These are phyloP conservation scores for Alternaria dauci DNA, from an alignment of 2,329 filamentous ascomycete species.

Conservation along the genomic window DNA sequence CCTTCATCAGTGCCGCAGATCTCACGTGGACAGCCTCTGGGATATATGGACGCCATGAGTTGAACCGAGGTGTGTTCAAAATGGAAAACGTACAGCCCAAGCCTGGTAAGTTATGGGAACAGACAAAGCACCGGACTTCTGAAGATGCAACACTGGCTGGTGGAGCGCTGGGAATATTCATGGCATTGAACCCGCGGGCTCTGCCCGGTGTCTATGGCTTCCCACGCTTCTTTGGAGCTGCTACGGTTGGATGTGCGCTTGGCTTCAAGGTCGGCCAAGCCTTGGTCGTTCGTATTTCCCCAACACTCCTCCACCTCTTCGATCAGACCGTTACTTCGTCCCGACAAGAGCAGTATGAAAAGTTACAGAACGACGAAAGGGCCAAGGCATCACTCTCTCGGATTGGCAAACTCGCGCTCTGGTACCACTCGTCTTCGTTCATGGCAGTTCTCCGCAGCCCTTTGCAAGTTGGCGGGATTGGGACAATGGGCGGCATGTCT, in stretches of 20 bases:
- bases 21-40: conserved; percentile 15
- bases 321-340: conserved; percentile 4
- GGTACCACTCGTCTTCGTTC: conserved; percentile 10
- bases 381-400: conserved; percentile 24
- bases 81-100: conserved; percentile 25
- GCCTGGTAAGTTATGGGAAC: conserved; percentile 32
- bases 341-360: conserved; percentile 10
- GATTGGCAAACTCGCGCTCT: conserved; percentile 19
- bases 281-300: conserved; percentile 3
- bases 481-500: not conserved
- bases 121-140: conserved; percentile 24
- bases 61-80: conserved; percentile 32
- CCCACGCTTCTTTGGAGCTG: conserved; percentile 26
- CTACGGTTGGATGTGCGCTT: conserved; percentile 25
- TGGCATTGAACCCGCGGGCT: conserved; percentile 25
- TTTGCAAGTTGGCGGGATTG: conserved; percentile 6
- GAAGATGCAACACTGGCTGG: conserved; percentile 29
- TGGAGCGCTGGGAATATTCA: conserved; percentile 22
- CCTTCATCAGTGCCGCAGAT: conserved; percentile 20
- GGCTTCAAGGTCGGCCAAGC: conserved; percentile 13
- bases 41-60: conserved; percentile 24
- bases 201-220: conserved; percentile 29
- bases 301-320: conserved; percentile 7
- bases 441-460: not conserved
- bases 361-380: conserved; percentile 17